Conservation (phyloP, 164 flowering plant species). For the Nymphaea colorata region DNA sequence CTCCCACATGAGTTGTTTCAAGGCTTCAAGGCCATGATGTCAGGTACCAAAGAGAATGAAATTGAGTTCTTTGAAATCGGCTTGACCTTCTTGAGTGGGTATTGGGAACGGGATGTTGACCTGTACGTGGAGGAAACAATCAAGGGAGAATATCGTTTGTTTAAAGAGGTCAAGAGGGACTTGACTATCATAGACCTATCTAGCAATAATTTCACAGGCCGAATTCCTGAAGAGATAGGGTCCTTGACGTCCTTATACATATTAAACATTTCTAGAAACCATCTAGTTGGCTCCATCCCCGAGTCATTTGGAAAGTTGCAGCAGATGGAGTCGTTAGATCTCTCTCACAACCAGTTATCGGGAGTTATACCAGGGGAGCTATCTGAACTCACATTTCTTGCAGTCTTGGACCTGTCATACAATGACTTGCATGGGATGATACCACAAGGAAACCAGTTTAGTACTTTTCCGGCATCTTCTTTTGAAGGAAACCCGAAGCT, state of each 20-base stretch:
- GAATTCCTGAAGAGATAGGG: neutral
- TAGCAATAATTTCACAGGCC: neutral
- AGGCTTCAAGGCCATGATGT: neutral
- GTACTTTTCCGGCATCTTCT: neutral
- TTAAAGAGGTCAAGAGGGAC: neutral
- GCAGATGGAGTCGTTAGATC: neutral
- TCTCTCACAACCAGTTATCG: neutral
- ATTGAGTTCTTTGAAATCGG: neutral
- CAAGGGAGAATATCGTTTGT: neutral
- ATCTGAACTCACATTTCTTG: neutral
- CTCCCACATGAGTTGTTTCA: conserved; percentile 4
- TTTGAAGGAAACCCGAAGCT: neutral
- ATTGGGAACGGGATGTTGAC: too few relatives aligned
- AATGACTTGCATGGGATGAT: neutral
- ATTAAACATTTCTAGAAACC: neutral
- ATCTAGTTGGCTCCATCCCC: neutral
- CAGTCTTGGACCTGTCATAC: neutral
- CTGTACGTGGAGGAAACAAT: too few relatives aligned
- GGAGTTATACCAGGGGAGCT: neutral
- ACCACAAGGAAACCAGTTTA: neutral
- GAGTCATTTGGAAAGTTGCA: neutral
- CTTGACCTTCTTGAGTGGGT: neutral
- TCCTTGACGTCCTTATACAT: neutral
- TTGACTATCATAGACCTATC: neutral
- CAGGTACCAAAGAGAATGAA: neutral